phyloP scores from a whole-genome alignment of 1,139 yeast species.

The Scheffersomyces titani region DNA sequence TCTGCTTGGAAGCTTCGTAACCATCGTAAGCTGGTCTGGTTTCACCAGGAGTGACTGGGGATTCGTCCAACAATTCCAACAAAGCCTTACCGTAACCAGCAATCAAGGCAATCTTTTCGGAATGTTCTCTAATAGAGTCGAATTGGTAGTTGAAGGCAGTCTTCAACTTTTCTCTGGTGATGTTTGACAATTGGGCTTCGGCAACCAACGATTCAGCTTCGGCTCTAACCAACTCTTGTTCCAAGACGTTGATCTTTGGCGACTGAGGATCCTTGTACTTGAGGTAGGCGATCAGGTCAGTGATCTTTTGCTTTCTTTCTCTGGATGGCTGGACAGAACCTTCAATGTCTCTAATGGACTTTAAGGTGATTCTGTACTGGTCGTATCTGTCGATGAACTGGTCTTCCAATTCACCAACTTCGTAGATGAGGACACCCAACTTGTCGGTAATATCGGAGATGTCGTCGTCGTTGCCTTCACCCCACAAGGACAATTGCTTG shows the following conservation, averaged over 20 bases:
- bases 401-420: conserved; percentile 85
- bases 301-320: conserved; percentile 82
- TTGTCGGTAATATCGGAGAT: conserved; percentile 85
- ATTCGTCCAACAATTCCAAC: conserved; percentile 77
- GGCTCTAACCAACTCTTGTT: conserved; percentile 87
- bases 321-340: conserved; percentile 86
- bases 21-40: conserved; percentile 88
- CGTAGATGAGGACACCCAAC: conserved; percentile 78
- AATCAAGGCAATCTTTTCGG: conserved; percentile 82
- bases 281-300: conserved; percentile 80
- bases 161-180: conserved; percentile 84
- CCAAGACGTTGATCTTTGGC: conserved; percentile 77
- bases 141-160: conserved; percentile 84
- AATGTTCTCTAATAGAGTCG: conserved; percentile 77
- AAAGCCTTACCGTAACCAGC: conserved; percentile 90
- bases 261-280: conserved; percentile 85
- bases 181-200: conserved; percentile 85
- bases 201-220: conserved; percentile 91
- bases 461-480: conserved; percentile 82
- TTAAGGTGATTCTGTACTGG: conserved; percentile 80
- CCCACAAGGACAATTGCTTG: conserved; percentile 81
- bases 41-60: conserved; percentile 90
- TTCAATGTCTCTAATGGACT: conserved; percentile 81
- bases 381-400: conserved; percentile 86
- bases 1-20: conserved; percentile 84